Base-by-base conservation (phyloP, 2,329 filamentous ascomycete species). In the Apiospora koreana region DNA sequence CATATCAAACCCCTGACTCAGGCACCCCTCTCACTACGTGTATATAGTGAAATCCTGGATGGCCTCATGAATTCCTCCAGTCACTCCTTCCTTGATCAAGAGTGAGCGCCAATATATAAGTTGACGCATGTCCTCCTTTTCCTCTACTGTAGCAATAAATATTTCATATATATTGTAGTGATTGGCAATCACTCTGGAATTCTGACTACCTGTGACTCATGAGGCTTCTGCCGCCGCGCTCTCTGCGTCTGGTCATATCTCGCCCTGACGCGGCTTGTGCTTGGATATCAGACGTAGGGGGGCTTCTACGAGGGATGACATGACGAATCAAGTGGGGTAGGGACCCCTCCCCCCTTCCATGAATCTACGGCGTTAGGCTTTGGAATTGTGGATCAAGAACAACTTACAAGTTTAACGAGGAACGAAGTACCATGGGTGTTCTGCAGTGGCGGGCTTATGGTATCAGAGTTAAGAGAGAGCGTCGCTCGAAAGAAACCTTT, bases 241-340 rank as follows among this genome's bases (percentile, higher is more conserved):
- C 31, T 75, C 71, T 18, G 74, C 73, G n/a, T 66, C 54, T 65
- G 71, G 69, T 54, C 74, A 70, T 54, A 73, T 67, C 42, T 28
- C 71, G 42, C 73, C 72, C 48, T 74, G 72, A 9, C 25, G 62
- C 12, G 75, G 73, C 46, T 67, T 71, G 31, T 71, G 68, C 58
- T 69, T 70, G 50, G 74, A 46, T 43, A 46, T 25, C 58, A 77
- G 64, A 31, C 75, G 70, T 9, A 72, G 18, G 2, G 69, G 67
- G n/a, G 76, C 68, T 28, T 43, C 43, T 68, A 76, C 45, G 65
- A 77, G 74, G 9, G 73, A 75, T n/a, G 73, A 65, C 75, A 77
- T 77, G 65, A 25, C 8, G 65, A 10, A 45, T 46, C 2, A 6
- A n/a, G n/a, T n/a, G 21, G 54, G 21, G 38, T 3, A 16, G 21